These are phyloP conservation scores for Dendrostoma leiphaemia DNA, from an alignment of 2,329 filamentous ascomycete species.

Conservation along the genomic window DNA sequence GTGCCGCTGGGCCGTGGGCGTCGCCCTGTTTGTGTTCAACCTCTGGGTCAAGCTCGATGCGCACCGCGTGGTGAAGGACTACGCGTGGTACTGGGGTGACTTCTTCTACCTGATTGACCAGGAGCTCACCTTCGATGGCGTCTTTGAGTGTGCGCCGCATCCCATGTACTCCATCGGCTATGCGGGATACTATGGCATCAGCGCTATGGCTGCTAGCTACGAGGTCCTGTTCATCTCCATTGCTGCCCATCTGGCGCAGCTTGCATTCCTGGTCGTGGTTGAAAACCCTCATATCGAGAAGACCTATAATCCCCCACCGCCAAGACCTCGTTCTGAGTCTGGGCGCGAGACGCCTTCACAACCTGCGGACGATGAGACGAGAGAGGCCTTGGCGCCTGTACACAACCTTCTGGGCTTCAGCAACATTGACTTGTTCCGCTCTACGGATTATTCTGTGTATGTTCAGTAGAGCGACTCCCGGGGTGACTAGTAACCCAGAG, in stretches of 20 bases:
- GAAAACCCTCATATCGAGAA: slow-evolving; percentile 98
- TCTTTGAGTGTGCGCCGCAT: slow-evolving; percentile 98
- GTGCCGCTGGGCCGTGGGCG: slow-evolving; percentile 75
- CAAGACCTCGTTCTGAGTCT: slow-evolving; percentile 54
- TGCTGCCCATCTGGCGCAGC: slow-evolving; percentile 88
- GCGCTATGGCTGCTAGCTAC: slow-evolving; percentile 96
- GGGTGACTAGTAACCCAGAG: too few relatives aligned
- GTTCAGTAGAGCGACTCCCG: too few relatives aligned
- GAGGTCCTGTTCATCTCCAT: slow-evolving; percentile 97
- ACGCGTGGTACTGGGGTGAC: slow-evolving; percentile 99
- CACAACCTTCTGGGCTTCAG: slow-evolving; percentile 80
- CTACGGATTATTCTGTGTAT: slow-evolving; percentile 73
- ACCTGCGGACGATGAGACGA: slow-evolving; percentile 23
- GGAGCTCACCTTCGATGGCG: slow-evolving; percentile 95
- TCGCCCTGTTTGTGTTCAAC: slow-evolving; percentile 85
- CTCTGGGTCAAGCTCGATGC: slow-evolving; percentile 98
- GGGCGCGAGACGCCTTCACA: slow-evolving; percentile 21
- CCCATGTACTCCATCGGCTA: slow-evolving; percentile 99
- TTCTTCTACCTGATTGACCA: slow-evolving; percentile 99
- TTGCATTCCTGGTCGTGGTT: slow-evolving; percentile 85
- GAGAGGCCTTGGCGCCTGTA: slow-evolving; percentile 58
- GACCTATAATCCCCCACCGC: slow-evolving; percentile 88
- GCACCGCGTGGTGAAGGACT: slow-evolving; percentile 97
- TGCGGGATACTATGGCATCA: slow-evolving; percentile 96
- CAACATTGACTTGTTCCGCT: slow-evolving; percentile 86